A percentile compares a stretch with the other conserved stretches of the same genome.
These are phyloP conservation scores for Gonapodya sp. DNA, from an alignment of 192 early-diverging fungal genomes.

Conservation along the genomic window DNA sequence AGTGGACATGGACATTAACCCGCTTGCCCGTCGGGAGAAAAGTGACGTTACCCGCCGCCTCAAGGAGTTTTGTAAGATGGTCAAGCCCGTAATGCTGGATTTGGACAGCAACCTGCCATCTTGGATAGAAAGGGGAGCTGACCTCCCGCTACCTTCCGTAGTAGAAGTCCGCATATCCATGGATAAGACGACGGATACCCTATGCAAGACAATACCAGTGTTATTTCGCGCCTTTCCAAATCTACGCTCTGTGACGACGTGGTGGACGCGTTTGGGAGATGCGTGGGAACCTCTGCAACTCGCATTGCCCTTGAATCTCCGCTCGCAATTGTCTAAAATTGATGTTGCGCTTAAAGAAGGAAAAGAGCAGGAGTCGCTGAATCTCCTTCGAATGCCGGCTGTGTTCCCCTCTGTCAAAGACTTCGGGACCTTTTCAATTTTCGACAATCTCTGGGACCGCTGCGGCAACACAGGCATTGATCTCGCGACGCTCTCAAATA, in stretches of 20 bases:
- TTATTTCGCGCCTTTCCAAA: background rate
- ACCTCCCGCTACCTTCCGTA: background rate
- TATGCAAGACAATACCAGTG: background rate
- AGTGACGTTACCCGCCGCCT: background rate
- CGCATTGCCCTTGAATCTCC: background rate
- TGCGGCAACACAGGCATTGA: background rate
- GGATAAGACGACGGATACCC: background rate
- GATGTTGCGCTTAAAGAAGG: background rate
- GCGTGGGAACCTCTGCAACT: background rate
- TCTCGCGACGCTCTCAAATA: background rate
- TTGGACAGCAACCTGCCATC: background rate
- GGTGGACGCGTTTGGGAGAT: background rate
- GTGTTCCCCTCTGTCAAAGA: background rate
- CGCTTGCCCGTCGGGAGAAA: background rate
- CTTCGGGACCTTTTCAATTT: background rate
- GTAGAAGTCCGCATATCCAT: background rate
- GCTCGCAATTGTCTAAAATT: background rate
- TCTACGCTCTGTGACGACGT: background rate
- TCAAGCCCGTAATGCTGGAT: background rate
- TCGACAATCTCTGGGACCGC: background rate
- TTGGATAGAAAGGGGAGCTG: background rate
- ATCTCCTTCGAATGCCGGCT: background rate
- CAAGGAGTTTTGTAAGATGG: background rate
- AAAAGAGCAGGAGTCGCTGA: background rate
- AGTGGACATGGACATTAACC: background rate